Evolutionary conservation across 495 filamentous ascomycete species (phyloP).

Genomic region (Trichoderma parareesei): DNA sequence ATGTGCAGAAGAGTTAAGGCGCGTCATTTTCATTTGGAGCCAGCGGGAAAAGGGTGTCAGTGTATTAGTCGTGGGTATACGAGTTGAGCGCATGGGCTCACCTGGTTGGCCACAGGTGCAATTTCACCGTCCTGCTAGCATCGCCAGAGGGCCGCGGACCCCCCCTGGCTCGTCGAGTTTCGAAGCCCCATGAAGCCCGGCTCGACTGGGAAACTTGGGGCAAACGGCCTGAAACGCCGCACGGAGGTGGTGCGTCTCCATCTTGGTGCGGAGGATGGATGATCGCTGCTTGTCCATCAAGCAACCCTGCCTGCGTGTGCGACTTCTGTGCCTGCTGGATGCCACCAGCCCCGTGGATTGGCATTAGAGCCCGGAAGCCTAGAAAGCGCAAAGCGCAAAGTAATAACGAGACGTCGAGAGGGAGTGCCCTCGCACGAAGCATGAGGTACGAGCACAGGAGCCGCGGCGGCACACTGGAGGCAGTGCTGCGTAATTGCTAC

Average conservation of each 20-base stretch:
- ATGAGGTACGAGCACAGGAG: neutral
- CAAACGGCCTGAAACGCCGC: constrained; percentile 3
- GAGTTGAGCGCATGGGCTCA: constrained; percentile 1
- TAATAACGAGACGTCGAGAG: neutral
- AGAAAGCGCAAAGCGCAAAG: neutral
- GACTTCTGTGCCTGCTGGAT: neutral
- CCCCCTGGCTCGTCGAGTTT: constrained; percentile 1
- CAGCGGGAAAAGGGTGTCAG: constrained; percentile 1
- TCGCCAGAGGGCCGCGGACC: neutral
- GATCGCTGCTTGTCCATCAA: neutral
- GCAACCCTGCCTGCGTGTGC: neutral
- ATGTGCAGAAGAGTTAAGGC: constrained; percentile 6
- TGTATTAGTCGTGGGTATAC: neutral
- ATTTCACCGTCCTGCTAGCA: neutral
- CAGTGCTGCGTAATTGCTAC: constrained; percentile 4
- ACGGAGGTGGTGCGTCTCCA: constrained; percentile 3
- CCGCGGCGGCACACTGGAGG: neutral
- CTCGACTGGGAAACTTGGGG: neutral
- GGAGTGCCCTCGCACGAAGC: neutral
- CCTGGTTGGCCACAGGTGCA: neutral
- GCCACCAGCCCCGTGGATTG: neutral
- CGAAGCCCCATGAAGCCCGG: neutral
- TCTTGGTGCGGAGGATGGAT: neutral
- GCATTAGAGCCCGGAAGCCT: neutral
- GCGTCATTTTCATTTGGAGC: constrained; percentile 9